A percentile compares a stretch with the other conserved stretches of the same genome.
These are phyloP conservation scores for Corylus heterophylla DNA, from an alignment of 306 rosid genomes.

Conservation along the genomic window DNA sequence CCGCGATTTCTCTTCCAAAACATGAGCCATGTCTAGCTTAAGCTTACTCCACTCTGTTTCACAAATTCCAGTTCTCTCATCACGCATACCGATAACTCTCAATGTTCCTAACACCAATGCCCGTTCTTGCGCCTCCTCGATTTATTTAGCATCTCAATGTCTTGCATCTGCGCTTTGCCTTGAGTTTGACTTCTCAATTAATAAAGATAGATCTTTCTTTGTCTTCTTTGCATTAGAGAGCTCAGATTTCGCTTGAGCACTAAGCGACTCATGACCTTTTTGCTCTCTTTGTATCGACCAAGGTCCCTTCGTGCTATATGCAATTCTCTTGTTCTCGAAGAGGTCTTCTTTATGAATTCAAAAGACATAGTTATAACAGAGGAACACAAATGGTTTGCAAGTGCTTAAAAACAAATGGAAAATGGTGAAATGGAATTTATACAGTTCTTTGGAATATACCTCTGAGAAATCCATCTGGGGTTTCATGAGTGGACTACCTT, in stretches of 20 bases:
- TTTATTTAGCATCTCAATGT: no score
- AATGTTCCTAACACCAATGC: constrained; percentile 20
- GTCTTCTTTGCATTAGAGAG: no score
- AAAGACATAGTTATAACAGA: not conserved
- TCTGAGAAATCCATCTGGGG: constrained; percentile 37
- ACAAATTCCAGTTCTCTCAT: constrained; percentile 66
- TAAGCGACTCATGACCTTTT: no score
- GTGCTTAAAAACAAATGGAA: not conserved
- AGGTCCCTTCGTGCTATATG: constrained; percentile 59
- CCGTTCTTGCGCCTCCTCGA: no score
- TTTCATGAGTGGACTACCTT: constrained; percentile 41
- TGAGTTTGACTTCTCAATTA: no score
- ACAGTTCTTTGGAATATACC: constrained; percentile 42
- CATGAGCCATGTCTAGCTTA: no score
- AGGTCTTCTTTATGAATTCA: constrained; percentile 30
- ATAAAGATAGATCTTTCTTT: no score
- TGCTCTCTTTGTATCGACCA: no score
- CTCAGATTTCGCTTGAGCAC: no score
- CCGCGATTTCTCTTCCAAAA: constrained; percentile 52
- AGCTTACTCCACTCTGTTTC: no score
- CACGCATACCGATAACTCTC: constrained; percentile 49
- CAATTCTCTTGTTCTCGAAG: constrained; percentile 62
- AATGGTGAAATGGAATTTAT: constrained; percentile 14
- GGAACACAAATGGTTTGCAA: not conserved
- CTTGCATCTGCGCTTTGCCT: no score